These are phyloP conservation scores for Moesziomyces sp. DNA, from an alignment of 1,284 basidiomycete species.

Conservation along the genomic window DNA sequence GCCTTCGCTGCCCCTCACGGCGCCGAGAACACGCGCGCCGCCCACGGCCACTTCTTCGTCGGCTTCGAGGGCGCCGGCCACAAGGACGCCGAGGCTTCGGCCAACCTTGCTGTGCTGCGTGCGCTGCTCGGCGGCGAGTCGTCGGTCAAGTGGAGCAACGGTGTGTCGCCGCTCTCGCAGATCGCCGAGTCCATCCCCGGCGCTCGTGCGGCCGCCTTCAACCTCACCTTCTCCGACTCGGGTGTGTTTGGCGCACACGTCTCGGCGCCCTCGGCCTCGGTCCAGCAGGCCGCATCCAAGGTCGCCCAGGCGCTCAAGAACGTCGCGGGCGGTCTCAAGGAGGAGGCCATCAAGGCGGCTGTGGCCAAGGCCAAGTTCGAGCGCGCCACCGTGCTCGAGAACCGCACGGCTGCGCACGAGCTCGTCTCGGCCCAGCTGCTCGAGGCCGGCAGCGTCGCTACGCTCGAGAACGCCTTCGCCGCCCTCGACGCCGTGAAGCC, in stretches of 20 bases:
- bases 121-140: slow-evolving; percentile 62
- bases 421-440: slow-evolving; percentile 56
- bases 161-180: slow-evolving; percentile 57
- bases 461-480: slow-evolving; percentile 50
- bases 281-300: slow-evolving; percentile 53
- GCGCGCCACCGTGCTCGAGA: slow-evolving; percentile 55
- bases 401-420: slow-evolving; percentile 54
- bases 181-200: slow-evolving; percentile 43
- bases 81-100: slow-evolving; percentile 33
- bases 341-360: slow-evolving; percentile 56
- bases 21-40: slow-evolving; percentile 48
- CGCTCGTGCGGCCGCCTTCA: slow-evolving; percentile 61
- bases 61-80: slow-evolving; percentile 62
- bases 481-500: slow-evolving; percentile 59
- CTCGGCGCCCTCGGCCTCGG: slow-evolving; percentile 52
- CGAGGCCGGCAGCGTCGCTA: slow-evolving; percentile 36
- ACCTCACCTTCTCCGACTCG: slow-evolving; percentile 59
- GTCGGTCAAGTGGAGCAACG: slow-evolving; percentile 65
- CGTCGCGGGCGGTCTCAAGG: slow-evolving; percentile 51
- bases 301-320: slow-evolving; percentile 58
- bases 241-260: slow-evolving; percentile 65
- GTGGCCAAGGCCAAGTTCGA: slow-evolving; percentile 66
- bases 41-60: slow-evolving; percentile 63
- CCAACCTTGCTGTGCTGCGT: slow-evolving; percentile 63
- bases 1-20: slow-evolving; percentile 60